A percentile compares a stretch with the other conserved stretches of the same genome.
Conservation (phyloP, 768 basidiomycete species). For the Trametes sanguinea region DNA sequence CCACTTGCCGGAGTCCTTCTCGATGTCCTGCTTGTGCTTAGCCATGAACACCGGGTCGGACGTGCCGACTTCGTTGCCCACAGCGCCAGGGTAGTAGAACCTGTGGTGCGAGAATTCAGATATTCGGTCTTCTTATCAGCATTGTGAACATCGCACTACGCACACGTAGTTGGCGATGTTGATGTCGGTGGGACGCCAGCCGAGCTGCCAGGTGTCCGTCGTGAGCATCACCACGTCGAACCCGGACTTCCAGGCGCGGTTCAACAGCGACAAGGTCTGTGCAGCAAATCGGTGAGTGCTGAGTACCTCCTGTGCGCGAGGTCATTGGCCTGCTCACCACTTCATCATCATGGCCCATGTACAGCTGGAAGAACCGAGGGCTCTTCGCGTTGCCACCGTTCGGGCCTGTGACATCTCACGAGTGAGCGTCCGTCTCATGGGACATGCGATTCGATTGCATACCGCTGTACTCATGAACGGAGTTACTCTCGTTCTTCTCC, state of each 20-base stretch:
- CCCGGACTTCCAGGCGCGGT: slow-evolving; percentile 48
- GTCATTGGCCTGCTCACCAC: slow-evolving; percentile 33
- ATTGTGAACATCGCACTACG: slow-evolving; percentile 10
- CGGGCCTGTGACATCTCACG: slow-evolving; percentile 17
- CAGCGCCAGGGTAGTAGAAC: slow-evolving; percentile 39
- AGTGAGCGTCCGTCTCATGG: background rate
- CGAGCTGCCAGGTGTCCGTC: slow-evolving; percentile 53
- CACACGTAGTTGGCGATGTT: slow-evolving; percentile 52
- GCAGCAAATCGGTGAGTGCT: background rate
- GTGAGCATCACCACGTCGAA: slow-evolving; percentile 52
- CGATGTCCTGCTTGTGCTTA: slow-evolving; percentile 45
- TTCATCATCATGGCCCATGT: slow-evolving; percentile 57
- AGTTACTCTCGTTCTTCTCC: slow-evolving; percentile 40
- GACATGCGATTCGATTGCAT: background rate
- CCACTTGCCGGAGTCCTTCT: slow-evolving; percentile 48
- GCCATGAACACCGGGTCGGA: slow-evolving; percentile 54
- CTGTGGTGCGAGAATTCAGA: slow-evolving; percentile 23
- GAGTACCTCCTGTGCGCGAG: background rate
- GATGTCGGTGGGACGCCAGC: slow-evolving; percentile 51
- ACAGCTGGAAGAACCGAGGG: slow-evolving; percentile 57
- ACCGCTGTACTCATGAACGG: slow-evolving; percentile 38
- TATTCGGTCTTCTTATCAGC: background rate
- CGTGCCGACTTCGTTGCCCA: slow-evolving; percentile 47
- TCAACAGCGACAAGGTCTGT: slow-evolving; percentile 47
- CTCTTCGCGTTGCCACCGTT: slow-evolving; percentile 39